Conservation (phyloP, 1,139 yeast genomes). For the Diutina siamensis region DNA sequence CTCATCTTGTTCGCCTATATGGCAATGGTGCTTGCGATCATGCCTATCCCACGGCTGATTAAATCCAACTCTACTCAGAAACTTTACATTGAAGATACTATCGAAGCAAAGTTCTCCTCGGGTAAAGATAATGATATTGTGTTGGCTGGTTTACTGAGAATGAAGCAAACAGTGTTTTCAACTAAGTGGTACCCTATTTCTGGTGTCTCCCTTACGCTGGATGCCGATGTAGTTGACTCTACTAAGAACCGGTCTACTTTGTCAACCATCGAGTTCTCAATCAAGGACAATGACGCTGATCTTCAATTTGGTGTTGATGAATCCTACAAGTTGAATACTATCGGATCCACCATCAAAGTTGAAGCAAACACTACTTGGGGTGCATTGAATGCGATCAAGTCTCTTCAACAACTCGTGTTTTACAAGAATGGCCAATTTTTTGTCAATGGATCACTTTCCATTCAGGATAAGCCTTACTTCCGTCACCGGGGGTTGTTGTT, state of each 20-base stretch:
- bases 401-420: constrained; percentile 32
- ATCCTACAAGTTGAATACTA: constrained; percentile 17
- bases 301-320: constrained; percentile 33
- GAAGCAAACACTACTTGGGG: constrained; percentile 33
- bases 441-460: constrained; percentile 24
- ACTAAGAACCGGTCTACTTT: not conserved
- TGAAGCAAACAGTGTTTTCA: not conserved
- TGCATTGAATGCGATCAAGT: constrained; percentile 31
- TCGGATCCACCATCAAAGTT: constrained; percentile 14
- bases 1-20: not conserved
- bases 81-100: not conserved
- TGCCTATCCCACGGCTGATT: not conserved
- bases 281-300: constrained; percentile 18
- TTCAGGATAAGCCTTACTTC: constrained; percentile 27
- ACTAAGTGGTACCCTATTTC: constrained; percentile 2
- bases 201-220: no score
- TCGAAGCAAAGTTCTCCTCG: not conserved
- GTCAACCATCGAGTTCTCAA: constrained; percentile 9
- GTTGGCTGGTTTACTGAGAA: not conserved
- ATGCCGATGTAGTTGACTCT: no score
- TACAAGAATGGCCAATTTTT: constrained; percentile 14
- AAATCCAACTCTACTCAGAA: not conserved
- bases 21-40: not conserved
- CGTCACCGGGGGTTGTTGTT: constrained; percentile 36
- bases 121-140: not conserved